phyloP scores from a whole-genome alignment of 2,329 filamentous ascomycete genomes.

The Hypoxylon sp. region DNA sequence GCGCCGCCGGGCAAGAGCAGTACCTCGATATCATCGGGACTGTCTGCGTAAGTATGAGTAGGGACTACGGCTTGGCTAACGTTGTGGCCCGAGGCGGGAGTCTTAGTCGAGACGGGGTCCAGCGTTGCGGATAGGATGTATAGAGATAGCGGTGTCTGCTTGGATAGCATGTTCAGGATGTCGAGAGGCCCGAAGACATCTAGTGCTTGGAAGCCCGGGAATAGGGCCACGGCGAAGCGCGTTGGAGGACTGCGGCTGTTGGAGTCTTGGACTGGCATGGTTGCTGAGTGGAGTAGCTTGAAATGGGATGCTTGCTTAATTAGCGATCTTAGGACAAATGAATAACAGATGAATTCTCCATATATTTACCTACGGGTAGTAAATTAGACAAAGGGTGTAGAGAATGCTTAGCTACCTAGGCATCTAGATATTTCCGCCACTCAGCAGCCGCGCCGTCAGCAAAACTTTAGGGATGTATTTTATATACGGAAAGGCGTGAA shows the following conservation, averaged over 20 bases:
- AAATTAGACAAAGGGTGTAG: not conserved
- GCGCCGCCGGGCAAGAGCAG: constrained; percentile 76
- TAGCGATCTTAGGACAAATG: not conserved
- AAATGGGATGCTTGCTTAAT: not conserved
- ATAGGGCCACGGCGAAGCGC: constrained; percentile 62
- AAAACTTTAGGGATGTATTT: not conserved
- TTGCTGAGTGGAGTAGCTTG: not conserved
- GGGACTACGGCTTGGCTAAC: constrained; percentile 58
- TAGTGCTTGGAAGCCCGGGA: constrained; percentile 62
- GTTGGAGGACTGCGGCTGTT: constrained; percentile 35
- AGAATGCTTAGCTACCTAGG: not conserved
- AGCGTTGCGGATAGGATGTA: constrained; percentile 59
- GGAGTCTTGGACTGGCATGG: constrained; percentile 10
- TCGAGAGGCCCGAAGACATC: constrained; percentile 66
- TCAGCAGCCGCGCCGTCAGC: not conserved
- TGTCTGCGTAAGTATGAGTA: constrained; percentile 67
- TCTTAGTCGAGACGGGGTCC: constrained; percentile 59
- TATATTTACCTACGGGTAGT: not conserved
- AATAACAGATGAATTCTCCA: not conserved
- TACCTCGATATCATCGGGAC: constrained; percentile 70
- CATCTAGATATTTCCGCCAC: not conserved
- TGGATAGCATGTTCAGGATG: constrained; percentile 60
- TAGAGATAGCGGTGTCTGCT: constrained; percentile 57
- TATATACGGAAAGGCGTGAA: not conserved
- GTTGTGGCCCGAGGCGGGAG: constrained; percentile 48